A percentile compares a stretch with the other conserved stretches of the same genome.
Evolutionary conservation across 352 stramenopile species (phyloP).

Genomic region (Phytophthora idaei): DNA sequence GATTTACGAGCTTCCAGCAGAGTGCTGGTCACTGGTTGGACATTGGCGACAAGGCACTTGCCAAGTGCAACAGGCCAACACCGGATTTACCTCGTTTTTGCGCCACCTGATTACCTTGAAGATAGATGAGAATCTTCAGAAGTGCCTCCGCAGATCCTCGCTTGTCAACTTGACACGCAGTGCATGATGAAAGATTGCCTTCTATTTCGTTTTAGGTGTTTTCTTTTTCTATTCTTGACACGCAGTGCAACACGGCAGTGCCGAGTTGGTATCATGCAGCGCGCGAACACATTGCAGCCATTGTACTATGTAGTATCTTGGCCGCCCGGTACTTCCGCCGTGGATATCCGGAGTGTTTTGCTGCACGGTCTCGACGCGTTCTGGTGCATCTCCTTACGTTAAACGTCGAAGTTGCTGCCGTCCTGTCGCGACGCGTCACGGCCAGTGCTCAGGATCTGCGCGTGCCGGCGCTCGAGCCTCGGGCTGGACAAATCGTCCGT

Average conservation of each 20-base stretch:
- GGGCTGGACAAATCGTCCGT: background rate
- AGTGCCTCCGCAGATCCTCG: conserved; percentile 12
- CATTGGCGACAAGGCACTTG: background rate
- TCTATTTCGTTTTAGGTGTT: too few relatives aligned
- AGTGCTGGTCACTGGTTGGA: background rate
- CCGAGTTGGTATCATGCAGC: too few relatives aligned
- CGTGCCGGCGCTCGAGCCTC: conserved; percentile 15
- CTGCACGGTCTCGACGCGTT: conserved; percentile 18
- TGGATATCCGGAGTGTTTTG: conserved; percentile 16
- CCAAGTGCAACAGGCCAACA: conserved; percentile 5
- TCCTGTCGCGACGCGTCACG: conserved; percentile 50
- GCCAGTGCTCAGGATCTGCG: conserved; percentile 20
- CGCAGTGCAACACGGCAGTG: too few relatives aligned
- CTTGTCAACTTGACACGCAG: background rate
- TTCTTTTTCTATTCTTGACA: too few relatives aligned
- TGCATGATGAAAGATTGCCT: too few relatives aligned
- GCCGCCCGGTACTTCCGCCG: background rate
- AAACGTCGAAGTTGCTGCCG: conserved; percentile 5
- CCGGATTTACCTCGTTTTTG: conserved; percentile 19
- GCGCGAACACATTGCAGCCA: background rate
- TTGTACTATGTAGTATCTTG: background rate
- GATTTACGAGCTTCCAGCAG: conserved; percentile 3
- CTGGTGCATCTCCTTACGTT: conserved; percentile 14
- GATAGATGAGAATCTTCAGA: conserved; percentile 26
- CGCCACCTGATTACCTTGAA: background rate